Conservation (phyloP, 495 filamentous ascomycete species). For the Astrothelium subdiscretum region DNA sequence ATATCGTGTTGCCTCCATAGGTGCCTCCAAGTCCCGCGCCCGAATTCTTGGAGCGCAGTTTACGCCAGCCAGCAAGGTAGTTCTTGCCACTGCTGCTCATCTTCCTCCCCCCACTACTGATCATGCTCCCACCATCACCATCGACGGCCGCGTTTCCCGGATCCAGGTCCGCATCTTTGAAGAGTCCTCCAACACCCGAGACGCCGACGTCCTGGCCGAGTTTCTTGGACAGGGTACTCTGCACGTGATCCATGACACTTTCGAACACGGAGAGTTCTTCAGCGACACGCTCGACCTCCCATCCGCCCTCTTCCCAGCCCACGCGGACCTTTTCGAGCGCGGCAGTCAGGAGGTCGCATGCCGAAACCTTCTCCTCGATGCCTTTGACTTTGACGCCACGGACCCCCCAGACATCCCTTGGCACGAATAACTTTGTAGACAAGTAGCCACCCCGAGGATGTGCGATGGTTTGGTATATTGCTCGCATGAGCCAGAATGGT, state of each 20-base stretch:
- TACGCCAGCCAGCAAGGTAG: constrained; percentile 60
- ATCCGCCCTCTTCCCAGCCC: constrained; percentile 16
- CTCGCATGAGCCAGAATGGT: constrained; percentile 94
- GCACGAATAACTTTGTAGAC: constrained; percentile 81
- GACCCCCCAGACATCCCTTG: constrained; percentile 84
- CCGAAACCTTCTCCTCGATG: constrained; percentile 88
- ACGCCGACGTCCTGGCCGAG: constrained; percentile 85
- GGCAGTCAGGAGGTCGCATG: constrained; percentile 83
- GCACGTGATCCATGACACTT: constrained; percentile 72
- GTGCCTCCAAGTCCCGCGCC: constrained; percentile 40
- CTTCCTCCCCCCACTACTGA: constrained; percentile 45
- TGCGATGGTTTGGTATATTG: constrained; percentile 80
- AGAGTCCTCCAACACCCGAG: constrained; percentile 52
- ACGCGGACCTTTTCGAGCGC: constrained; percentile 53
- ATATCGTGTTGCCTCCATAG: constrained; percentile 31
- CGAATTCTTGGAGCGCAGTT: constrained; percentile 81
- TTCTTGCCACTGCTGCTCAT: constrained; percentile 37
- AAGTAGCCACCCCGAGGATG: constrained; percentile 88
- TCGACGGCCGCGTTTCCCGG: background rate
- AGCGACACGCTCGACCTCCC: constrained; percentile 78
- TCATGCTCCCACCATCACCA: constrained; percentile 18
- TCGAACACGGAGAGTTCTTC: constrained; percentile 96
- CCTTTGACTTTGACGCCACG: constrained; percentile 86
- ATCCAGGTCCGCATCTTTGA: constrained; percentile 42
- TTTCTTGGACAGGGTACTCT: constrained; percentile 63